A percentile compares a stretch with the other conserved stretches of the same genome.
Evolutionary conservation across 1,139 yeast genomes (phyloP).

Genomic region (Scheffersomyces quercinus): DNA sequence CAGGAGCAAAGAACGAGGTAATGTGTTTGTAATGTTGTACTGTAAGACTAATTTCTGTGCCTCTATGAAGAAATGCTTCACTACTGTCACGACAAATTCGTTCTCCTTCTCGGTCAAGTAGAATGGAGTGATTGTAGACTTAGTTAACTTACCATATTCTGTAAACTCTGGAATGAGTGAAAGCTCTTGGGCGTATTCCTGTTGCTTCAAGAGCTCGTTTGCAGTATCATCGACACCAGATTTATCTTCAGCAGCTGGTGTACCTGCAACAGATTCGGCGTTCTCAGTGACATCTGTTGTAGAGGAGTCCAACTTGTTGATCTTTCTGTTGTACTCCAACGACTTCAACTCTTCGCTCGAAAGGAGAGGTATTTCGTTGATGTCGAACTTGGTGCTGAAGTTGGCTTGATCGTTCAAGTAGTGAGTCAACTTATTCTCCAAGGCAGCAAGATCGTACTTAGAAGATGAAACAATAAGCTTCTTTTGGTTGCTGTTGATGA

Average conservation of each 20-base stretch:
- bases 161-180: conserved; percentile 68
- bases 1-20: conserved; percentile 74
- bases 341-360: conserved; percentile 66
- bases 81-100: conserved; percentile 84
- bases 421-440: conserved; percentile 74
- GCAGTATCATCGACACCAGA: conserved; percentile 28
- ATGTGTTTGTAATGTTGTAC: conserved; percentile 81
- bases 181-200: conserved; percentile 68
- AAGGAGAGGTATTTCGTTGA: conserved; percentile 60
- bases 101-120: conserved; percentile 90
- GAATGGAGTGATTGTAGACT: conserved; percentile 60
- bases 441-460: conserved; percentile 69
- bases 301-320: conserved; percentile 46
- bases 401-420: conserved; percentile 66
- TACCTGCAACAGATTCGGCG: conserved; percentile 10
- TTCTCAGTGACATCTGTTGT: conserved; percentile 25
- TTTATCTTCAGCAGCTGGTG: conserved; percentile 7
- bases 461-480: conserved; percentile 66
- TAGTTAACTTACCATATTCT: conserved; percentile 71
- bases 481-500: conserved; percentile 55
- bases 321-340: conserved; percentile 57
- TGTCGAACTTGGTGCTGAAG: conserved; percentile 70
- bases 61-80: conserved; percentile 73
- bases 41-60: conserved; percentile 78
- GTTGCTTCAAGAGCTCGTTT: conserved; percentile 50